phyloP scores from a whole-genome alignment of 2,329 filamentous ascomycete genomes.

The Ophiocordyceps australis region DNA sequence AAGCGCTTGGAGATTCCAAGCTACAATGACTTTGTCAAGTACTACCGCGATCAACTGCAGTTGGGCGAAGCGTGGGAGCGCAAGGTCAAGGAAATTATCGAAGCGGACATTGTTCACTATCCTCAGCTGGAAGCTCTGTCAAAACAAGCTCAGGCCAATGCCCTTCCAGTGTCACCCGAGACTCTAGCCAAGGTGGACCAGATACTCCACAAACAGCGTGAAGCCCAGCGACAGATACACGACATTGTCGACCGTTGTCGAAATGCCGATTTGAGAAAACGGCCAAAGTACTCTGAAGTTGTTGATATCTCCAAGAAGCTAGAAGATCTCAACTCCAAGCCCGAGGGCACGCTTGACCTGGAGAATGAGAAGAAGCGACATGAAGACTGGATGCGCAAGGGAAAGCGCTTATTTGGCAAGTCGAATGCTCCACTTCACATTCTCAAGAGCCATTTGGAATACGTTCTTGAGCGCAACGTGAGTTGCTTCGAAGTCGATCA shows the following conservation, averaged over 20 bases:
- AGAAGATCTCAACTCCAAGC: constrained; percentile 82
- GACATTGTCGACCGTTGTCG: constrained; percentile 65
- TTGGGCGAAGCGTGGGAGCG: constrained; percentile 78
- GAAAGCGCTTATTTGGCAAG: constrained; percentile 95
- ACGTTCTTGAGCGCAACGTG: constrained; percentile 74
- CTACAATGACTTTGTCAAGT: constrained; percentile 62
- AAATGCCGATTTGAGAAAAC: constrained; percentile 54
- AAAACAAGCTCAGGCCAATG: constrained; percentile 51
- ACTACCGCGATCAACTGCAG: constrained; percentile 57
- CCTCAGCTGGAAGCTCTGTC: constrained; percentile 87
- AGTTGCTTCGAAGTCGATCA: constrained; percentile 77
- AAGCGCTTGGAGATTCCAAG: constrained; percentile 59
- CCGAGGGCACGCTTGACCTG: constrained; percentile 74
- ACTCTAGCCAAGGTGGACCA: constrained; percentile 73
- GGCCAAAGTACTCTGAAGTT: constrained; percentile 82
- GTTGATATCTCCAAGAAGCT: constrained; percentile 74
- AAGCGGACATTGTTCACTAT: constrained; percentile 83
- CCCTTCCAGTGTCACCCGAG: constrained; percentile 63
- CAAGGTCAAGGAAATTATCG: constrained; percentile 83
- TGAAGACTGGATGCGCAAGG: constrained; percentile 97
- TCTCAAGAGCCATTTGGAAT: constrained; percentile 82
- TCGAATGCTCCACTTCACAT: constrained; percentile 95
- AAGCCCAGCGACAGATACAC: constrained; percentile 77
- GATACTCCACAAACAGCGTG: constrained; percentile 87
- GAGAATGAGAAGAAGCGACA: constrained; percentile 90